Evolutionary conservation across 495 filamentous ascomycete genomes (phyloP).

Genomic region (Podospora bellae-mahoneyi): DNA sequence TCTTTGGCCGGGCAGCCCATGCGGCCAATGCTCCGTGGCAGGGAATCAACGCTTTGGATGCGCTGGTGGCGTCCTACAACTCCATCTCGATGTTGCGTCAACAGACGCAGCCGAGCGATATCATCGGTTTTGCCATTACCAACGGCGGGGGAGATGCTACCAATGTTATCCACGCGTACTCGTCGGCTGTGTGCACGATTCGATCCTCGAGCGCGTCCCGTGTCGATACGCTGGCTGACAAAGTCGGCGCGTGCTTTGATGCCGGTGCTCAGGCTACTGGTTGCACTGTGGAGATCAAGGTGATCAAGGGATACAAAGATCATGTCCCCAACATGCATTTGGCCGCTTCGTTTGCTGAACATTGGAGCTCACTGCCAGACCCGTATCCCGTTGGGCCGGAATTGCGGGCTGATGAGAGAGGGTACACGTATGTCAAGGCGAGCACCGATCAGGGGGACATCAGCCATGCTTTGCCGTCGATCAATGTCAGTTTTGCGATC

Average conservation of each 20-base stretch:
- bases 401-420: conserved; percentile 6
- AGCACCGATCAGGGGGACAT: conserved; percentile 63
- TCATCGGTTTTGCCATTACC: conserved; percentile 58
- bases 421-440: conserved; percentile 28
- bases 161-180: conserved; percentile 60
- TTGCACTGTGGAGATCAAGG: conserved; percentile 48
- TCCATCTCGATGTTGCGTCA: conserved; percentile 59
- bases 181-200: conserved; percentile 52
- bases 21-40: conserved; percentile 64
- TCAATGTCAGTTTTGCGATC: conserved; percentile 58
- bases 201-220: conserved; percentile 48
- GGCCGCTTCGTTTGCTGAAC: conserved; percentile 48
- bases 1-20: conserved; percentile 50
- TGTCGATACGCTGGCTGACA: conserved; percentile 46
- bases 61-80: conserved; percentile 59
- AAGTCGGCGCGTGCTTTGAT: conserved; percentile 56
- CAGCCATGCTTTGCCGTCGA: conserved; percentile 59
- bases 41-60: conserved; percentile 62
- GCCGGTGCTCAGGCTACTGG: conserved; percentile 61
- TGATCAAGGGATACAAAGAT: conserved; percentile 53
- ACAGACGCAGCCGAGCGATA: conserved; percentile 59
- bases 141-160: conserved; percentile 58
- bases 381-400: conserved; percentile 20
- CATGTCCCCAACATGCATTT: conserved; percentile 59
- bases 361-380: conserved; percentile 50